These are phyloP conservation scores for Flaveria linearis DNA, from an alignment of 129 eudicot species.

Conservation along the genomic window DNA sequence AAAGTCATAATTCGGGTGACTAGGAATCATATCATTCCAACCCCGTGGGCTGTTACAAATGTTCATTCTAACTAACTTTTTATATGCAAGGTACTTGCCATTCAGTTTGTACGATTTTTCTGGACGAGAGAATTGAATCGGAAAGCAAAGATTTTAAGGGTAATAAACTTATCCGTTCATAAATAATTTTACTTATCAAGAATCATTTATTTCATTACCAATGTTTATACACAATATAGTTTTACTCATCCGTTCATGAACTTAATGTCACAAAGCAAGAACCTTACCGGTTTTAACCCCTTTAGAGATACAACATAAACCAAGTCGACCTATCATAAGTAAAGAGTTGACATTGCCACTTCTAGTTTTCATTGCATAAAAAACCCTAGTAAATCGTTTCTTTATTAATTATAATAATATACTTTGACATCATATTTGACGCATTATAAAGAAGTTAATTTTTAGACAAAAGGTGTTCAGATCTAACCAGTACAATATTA, in stretches of 20 bases:
- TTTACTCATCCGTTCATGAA: too few species aligned
- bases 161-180: conserved; percentile 31
- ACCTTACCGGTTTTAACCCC: too few species aligned
- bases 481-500: background rate
- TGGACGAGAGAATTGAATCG: conserved; percentile 97
- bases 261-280: too few species aligned
- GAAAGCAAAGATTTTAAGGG: conserved; percentile 98
- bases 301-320: background rate
- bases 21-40: too few species aligned
- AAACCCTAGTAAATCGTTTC: background rate
- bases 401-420: background rate
- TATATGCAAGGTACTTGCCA: conserved; percentile 70
- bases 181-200: conserved; percentile 1
- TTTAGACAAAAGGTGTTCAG: background rate
- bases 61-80: background rate
- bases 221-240: background rate
- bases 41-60: background rate
- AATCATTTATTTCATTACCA: background rate
- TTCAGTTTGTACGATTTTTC: conserved; percentile 96
- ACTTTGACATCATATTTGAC: background rate
- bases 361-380: too few species aligned
- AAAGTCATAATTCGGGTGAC: too few species aligned
- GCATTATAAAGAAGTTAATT: background rate
- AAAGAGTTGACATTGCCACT: background rate
- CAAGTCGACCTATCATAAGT: background rate